A percentile compares a stretch with the other conserved stretches of the same genome.
phyloP scores from a whole-genome alignment of 495 filamentous ascomycete species.

The Elasticomyces elasticus region DNA sequence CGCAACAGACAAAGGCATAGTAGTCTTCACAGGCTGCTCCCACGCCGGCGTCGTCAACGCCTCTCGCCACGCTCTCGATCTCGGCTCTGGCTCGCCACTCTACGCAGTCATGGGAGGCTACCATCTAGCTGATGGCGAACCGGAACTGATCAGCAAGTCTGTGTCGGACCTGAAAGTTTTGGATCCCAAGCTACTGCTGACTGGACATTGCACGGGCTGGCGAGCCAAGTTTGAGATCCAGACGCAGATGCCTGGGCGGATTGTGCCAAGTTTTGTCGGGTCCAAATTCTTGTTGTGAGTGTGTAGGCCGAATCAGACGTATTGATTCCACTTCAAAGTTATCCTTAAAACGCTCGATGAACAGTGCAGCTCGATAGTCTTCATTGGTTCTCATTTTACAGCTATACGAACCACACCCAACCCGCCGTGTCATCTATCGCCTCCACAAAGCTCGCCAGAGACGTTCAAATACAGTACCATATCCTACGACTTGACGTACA shows the following conservation, averaged over 20 bases:
- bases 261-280: constrained; percentile 50
- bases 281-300: constrained; percentile 34
- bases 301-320: too few species aligned
- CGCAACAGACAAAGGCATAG: constrained; percentile 41
- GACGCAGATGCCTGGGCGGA: constrained; percentile 42
- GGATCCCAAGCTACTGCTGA: constrained; percentile 45
- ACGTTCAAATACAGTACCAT: too few species aligned
- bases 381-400: too few species aligned
- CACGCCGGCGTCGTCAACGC: constrained; percentile 53
- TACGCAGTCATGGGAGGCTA: constrained; percentile 53
- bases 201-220: constrained; percentile 55
- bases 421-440: too few species aligned
- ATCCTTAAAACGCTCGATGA: too few species aligned
- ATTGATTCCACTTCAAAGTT: too few species aligned
- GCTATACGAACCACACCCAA: too few species aligned
- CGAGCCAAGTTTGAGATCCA: constrained; percentile 52
- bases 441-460: too few species aligned
- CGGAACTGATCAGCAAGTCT: constrained; percentile 38
- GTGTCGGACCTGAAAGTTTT: constrained; percentile 44
- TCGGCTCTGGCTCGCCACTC: constrained; percentile 36
- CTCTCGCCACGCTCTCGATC: constrained; percentile 39
- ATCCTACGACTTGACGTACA: constrained; percentile 56
- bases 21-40: constrained; percentile 54
- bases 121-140: constrained; percentile 44
- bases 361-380: too few species aligned